These are phyloP conservation scores for Trichomonas tenax DNA, from an alignment of 208 protist genomes.

Conservation along the genomic window DNA sequence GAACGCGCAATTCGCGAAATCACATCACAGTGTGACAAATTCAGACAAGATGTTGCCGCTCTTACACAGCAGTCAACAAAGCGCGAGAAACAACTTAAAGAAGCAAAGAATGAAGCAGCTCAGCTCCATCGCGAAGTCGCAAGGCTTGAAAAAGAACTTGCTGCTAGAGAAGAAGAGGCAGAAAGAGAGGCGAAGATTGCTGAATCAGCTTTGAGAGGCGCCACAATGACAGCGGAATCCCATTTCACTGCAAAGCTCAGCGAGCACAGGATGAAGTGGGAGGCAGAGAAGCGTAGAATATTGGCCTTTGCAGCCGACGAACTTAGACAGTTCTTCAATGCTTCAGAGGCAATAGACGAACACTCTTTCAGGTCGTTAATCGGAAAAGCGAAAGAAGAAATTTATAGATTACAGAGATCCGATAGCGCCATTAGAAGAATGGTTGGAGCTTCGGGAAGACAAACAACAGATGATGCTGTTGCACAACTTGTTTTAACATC, in stretches of 20 bases:
- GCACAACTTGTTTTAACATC: neutral
- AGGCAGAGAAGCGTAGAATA: neutral
- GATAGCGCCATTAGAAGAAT: neutral
- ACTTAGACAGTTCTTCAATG: neutral
- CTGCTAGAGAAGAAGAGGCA: neutral
- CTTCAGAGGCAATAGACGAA: neutral
- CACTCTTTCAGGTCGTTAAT: neutral
- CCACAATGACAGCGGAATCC: neutral
- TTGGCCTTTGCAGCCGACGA: neutral
- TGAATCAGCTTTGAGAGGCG: neutral
- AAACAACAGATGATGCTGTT: neutral
- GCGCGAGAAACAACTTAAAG: neutral
- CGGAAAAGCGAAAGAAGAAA: neutral
- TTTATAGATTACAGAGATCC: neutral
- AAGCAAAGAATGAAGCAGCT: neutral
- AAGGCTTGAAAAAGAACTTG: neutral
- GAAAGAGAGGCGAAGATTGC: neutral
- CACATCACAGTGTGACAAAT: neutral
- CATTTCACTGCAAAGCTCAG: neutral
- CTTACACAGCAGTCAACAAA: neutral
- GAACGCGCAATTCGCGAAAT: neutral
- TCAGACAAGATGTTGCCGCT: neutral
- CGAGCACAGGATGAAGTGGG: neutral
- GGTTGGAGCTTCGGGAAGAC: neutral
- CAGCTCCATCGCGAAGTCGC: neutral